Percentiles rank a stretch among this genome's conserved stretches.
phyloP scores from a whole-genome alignment of 208 protist genomes.

The Leishmania aethiopica region DNA sequence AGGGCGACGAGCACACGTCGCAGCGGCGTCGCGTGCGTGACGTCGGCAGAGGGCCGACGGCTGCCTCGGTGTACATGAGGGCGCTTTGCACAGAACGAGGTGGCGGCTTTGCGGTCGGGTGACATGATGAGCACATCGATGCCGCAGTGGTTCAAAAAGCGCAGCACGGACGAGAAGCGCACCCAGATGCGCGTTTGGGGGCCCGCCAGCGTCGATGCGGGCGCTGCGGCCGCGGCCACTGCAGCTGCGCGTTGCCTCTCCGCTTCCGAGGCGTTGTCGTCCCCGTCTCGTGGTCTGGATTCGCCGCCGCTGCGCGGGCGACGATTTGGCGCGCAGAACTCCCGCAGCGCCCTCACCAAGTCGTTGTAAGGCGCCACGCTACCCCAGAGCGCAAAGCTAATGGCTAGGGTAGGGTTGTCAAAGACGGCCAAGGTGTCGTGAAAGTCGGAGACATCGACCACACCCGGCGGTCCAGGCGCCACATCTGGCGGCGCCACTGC shows the following conservation, averaged over 20 bases:
- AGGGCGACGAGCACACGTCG: slow-evolving; percentile 49
- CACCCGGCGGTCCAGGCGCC: slow-evolving; percentile 5
- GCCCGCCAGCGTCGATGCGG: background rate
- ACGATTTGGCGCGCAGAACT: slow-evolving; percentile 30
- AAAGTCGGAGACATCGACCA: slow-evolving; percentile 39
- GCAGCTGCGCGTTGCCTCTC: background rate
- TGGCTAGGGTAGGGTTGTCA: slow-evolving; percentile 57
- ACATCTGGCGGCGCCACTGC: background rate
- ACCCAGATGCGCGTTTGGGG: slow-evolving; percentile 14
- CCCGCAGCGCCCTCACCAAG: slow-evolving; percentile 35
- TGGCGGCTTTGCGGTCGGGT: slow-evolving; percentile 33
- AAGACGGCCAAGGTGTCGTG: slow-evolving; percentile 36
- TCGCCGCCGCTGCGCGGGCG: background rate
- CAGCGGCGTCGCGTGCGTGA: background rate
- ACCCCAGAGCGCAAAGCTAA: slow-evolving; percentile 62
- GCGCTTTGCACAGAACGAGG: slow-evolving; percentile 51
- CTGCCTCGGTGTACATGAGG: slow-evolving; percentile 18
- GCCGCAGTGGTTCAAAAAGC: slow-evolving; percentile 48
- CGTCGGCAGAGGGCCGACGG: background rate
- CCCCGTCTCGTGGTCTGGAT: background rate
- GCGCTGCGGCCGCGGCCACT: background rate
- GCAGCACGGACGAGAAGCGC: slow-evolving; percentile 35
- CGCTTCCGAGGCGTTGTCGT: background rate
- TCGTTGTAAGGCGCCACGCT: slow-evolving; percentile 60
- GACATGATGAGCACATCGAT: slow-evolving; percentile 55